These are phyloP conservation scores for Pyrenochaeta sp. DNA, from an alignment of 2,329 filamentous ascomycete species.

Conservation along the genomic window DNA sequence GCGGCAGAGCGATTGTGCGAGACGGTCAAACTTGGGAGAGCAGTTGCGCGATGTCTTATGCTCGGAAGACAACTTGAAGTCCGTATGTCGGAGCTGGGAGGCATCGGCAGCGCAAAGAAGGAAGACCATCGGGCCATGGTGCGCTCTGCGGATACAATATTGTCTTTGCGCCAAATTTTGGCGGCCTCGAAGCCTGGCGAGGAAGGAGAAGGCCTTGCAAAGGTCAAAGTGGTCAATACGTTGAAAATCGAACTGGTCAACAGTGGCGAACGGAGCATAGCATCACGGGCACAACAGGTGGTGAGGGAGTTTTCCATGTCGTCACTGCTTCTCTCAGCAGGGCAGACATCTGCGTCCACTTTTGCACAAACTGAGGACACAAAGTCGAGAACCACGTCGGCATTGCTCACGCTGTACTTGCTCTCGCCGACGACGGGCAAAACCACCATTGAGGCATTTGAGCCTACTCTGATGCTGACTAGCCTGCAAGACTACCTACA, in stretches of 20 bases:
- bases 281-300: conserved; percentile 77
- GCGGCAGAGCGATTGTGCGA: conserved; percentile 82
- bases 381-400: conserved; percentile 75
- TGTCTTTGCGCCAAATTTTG: conserved; percentile 78
- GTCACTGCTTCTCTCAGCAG: conserved; percentile 53
- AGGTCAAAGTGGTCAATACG: conserved; percentile 74
- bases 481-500: conserved; percentile 84
- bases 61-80: conserved; percentile 86
- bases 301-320: conserved; percentile 85
- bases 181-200: conserved; percentile 72
- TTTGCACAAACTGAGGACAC: conserved; percentile 76
- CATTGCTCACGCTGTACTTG: conserved; percentile 79
- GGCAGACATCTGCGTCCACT: conserved; percentile 52
- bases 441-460: conserved; percentile 60
- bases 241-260: conserved; percentile 74
- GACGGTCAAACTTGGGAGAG: conserved; percentile 78
- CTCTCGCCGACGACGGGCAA: conserved; percentile 72
- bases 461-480: conserved; percentile 76
- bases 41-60: conserved; percentile 79
- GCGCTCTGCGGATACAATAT: conserved; percentile 80
- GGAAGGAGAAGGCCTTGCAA: conserved; percentile 79
- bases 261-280: conserved; percentile 78
- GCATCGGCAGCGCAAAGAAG: conserved; percentile 58
- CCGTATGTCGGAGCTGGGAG: conserved; percentile 76
- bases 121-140: conserved; percentile 82